Base-by-base conservation (phyloP, 2,329 filamentous ascomycete species). In the Cercospora zeina region DNA sequence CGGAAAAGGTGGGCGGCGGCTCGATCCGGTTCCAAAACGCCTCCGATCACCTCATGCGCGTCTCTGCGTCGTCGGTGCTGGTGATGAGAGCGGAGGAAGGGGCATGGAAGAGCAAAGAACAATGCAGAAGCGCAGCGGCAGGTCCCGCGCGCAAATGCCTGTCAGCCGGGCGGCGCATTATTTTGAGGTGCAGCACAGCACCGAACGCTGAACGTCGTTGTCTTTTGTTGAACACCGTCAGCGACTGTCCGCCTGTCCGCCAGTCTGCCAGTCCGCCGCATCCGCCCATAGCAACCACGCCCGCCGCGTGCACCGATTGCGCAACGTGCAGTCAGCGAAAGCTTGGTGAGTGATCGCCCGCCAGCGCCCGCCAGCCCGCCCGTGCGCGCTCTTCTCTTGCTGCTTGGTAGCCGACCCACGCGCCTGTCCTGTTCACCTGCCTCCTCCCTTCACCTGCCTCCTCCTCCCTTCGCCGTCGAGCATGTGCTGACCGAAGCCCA, bases 281-380 rank as follows among this genome's bases (percentile, higher is more conserved):
- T 51, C 47, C 47, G n/a, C 6, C 24, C 24, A 27, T 27, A 27
- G 3, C 24, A 27, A 27, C 24, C 24, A 27, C 24, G 24, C 24
- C 6, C 47, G 24, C 24, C 6, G 21, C 47, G 47, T 51, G 47
- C 47, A n/a, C 47, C 24, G 24, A 51, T 51, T 51, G 57, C 57
- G 57, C 47, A 45, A 45, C 39, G 9, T 19, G n/a, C 21, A 50
- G 24, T 14, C 33, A 56, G 21, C 53, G 54, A 45, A 21, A 57
- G 54, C 31, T 21, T 47, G 27, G 34, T 57, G 36, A 57, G 54
- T 45, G 37, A 58, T 58, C 55, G 55, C 55, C 42, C 31, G 31
- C 24, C 19, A 31, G n/a, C 30, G 39, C 31, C 31, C 30, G 16
- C 19, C 27, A 10, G 31, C 57, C 19, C 45, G 27, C 31, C 57